Percentiles rank a stretch among this genome's conserved stretches.
These are phyloP conservation scores for Trichosporon inkin DNA, from an alignment of 1,284 basidiomycete species.

Conservation along the genomic window DNA sequence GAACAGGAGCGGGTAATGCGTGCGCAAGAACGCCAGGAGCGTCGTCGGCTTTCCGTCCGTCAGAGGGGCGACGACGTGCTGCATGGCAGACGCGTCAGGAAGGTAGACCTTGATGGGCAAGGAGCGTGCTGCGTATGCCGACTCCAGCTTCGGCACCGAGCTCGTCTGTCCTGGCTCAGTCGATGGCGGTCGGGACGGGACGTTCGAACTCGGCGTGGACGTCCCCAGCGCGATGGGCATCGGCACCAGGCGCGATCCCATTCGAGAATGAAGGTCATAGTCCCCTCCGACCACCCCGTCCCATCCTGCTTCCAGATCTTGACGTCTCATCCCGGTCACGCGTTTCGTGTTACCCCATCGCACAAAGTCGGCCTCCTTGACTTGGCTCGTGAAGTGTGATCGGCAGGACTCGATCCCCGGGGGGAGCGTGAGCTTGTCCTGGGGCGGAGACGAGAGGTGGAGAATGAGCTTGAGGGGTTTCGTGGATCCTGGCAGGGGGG, in stretches of 20 bases:
- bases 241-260: constrained; percentile 73
- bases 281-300: constrained; percentile 89
- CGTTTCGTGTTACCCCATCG: constrained; percentile 90
- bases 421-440: constrained; percentile 73
- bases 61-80: constrained; percentile 79
- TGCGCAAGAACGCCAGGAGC: constrained; percentile 46
- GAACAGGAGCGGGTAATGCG: constrained; percentile 53
- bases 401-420: constrained; percentile 77
- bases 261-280: constrained; percentile 89
- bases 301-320: constrained; percentile 90
- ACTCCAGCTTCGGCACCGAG: constrained; percentile 46
- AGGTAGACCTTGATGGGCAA: constrained; percentile 86
- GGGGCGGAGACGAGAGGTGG: constrained; percentile 69
- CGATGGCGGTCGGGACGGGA: constrained; percentile 62
- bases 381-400: constrained; percentile 83
- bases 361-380: constrained; percentile 92
- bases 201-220: constrained; percentile 52
- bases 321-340: constrained; percentile 79
- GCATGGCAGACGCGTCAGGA: constrained; percentile 83
- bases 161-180: constrained; percentile 60
- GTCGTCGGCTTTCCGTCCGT: constrained; percentile 50
- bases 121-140: constrained; percentile 74
- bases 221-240: constrained; percentile 55
- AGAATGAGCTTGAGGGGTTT: constrained; percentile 70
- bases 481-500: constrained; percentile 12